Evolutionary conservation across 495 filamentous ascomycete species (phyloP).

Genomic region (Oidiodendron maius): DNA sequence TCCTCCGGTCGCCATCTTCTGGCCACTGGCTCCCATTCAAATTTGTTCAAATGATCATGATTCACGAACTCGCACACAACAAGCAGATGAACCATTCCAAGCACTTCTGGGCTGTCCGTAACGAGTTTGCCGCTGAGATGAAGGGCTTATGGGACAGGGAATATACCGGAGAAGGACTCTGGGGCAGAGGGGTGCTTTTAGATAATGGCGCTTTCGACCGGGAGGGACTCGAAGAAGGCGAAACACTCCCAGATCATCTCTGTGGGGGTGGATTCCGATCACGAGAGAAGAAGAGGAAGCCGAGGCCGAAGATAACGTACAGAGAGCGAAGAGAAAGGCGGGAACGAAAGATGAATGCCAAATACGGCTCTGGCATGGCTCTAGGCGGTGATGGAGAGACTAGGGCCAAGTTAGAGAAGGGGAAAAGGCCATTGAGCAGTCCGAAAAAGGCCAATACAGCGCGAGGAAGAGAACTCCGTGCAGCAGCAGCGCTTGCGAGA

Average conservation of each 20-base stretch:
- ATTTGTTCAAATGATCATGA: slow-evolving; percentile 82
- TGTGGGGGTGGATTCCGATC: slow-evolving; percentile 67
- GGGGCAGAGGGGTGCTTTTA: slow-evolving; percentile 60
- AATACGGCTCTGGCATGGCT: slow-evolving; percentile 63
- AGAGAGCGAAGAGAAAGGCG: slow-evolving; percentile 54
- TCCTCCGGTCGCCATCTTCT: slow-evolving; percentile 54
- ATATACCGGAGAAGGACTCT: slow-evolving; percentile 73
- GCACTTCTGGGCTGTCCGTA: slow-evolving; percentile 58
- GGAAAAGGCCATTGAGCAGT: slow-evolving; percentile 42
- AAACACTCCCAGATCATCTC: slow-evolving; percentile 53
- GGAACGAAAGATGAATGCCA: slow-evolving; percentile 52
- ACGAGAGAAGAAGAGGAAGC: slow-evolving; percentile 42
- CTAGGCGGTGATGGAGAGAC: slow-evolving; percentile 60
- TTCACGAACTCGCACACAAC: slow-evolving; percentile 74
- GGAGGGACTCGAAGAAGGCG: slow-evolving; percentile 41
- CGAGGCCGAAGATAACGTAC: slow-evolving; percentile 46
- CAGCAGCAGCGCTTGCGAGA: slow-evolving; percentile 68
- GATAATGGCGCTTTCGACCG: slow-evolving; percentile 50
- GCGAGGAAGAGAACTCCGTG: slow-evolving; percentile 67
- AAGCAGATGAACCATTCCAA: slow-evolving; percentile 78
- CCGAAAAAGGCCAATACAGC: slow-evolving; percentile 65
- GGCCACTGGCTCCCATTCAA: slow-evolving; percentile 68
- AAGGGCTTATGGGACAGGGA: slow-evolving; percentile 52
- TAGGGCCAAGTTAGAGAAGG: slow-evolving; percentile 59
- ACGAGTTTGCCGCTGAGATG: slow-evolving; percentile 60